These are phyloP conservation scores for Thelonectria rubi DNA, from an alignment of 2,329 filamentous ascomycete genomes.

Conservation along the genomic window DNA sequence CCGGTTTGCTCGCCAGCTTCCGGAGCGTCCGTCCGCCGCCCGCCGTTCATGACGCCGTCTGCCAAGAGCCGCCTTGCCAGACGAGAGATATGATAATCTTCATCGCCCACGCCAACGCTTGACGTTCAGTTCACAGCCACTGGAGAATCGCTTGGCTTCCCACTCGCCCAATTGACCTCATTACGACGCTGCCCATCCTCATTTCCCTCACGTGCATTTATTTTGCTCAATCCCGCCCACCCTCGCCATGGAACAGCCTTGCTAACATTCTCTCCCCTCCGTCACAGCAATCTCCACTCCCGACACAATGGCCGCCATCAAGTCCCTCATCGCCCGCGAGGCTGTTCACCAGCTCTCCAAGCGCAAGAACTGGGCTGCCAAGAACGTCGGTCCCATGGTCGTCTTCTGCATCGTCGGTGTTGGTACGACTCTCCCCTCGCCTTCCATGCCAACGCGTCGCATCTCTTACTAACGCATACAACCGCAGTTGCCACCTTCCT, in stretches of 20 bases:
- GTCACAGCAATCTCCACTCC: conserved; percentile 40
- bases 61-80: conserved; percentile 24
- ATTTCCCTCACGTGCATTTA: conserved; percentile 5
- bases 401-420: conserved; percentile 56
- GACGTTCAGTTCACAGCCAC: conserved; percentile 16
- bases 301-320: conserved; percentile 55
- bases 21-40: conserved; percentile 1
- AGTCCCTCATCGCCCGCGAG: conserved; percentile 49
- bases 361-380: conserved; percentile 53
- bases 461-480: conserved; percentile 28
- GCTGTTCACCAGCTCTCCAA: conserved; percentile 51
- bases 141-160: conserved; percentile 21
- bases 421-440: conserved; percentile 41
- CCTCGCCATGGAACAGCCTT: neutral
- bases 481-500: conserved; percentile 47
- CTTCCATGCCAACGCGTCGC: neutral
- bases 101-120: conserved; percentile 12
- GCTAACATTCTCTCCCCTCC: conserved; percentile 22
- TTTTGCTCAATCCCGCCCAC: conserved; percentile 5
- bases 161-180: conserved; percentile 21
- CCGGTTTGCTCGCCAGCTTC: neutral
- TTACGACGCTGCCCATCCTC: conserved; percentile 10
- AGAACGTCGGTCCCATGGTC: conserved; percentile 53
- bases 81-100: neutral
- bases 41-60: conserved; percentile 22